Evolutionary conservation across 495 filamentous ascomycete genomes (phyloP), one percentile per base, ranked within the genome.

Genomic region (Aspergillus haitiensis): DNA sequence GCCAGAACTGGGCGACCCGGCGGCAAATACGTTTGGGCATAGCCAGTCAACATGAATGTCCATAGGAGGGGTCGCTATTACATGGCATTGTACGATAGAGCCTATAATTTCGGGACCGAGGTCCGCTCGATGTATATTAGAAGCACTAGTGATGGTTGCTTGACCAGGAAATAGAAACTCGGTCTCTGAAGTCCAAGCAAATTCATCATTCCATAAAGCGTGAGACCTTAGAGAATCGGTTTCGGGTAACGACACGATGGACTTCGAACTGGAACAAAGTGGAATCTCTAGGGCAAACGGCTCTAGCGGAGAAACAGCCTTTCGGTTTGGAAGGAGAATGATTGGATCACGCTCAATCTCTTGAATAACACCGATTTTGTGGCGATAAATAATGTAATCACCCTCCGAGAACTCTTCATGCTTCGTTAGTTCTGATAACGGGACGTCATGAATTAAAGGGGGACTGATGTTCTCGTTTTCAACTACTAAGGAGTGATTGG

Each of bases 31-130:
- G 46, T 80, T 79, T 42, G 74, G 72, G 48, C 72, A 75, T 11
- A 84, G 56, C 85, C 85, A 87, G 36, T 71, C 62, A 18, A 87
- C 74, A 40, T 74, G 66, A 16, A 84, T 51, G 12, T 60, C 56
- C 36, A 72, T 57, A 6, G 75, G 65, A 13, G 75, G 72, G 8
- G 78, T 74, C 18, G 77, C 74, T 18, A 85, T 73, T 5, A 87
- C 78, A n/a, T 68, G 42, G 7, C 60, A 68, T 71, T 78, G 39
- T 76, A 84, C 46, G 16, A 51, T 15, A 68, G 78, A 71, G 6
- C 33, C 36, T 6, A 32, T n/a, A n/a, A 1, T 4, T 47, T 79
- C 81, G 48, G 72, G 78, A 53, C 72, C 69, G 79, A 81, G 84
- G 35, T 71, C 64, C 0, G 81, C 81, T 52, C 72, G 64, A 39